Evolutionary conservation across 108 stramenopile species (phyloP), one percentile per base, ranked within the genome.

Genomic region (Cyclotella cryptica): DNA sequence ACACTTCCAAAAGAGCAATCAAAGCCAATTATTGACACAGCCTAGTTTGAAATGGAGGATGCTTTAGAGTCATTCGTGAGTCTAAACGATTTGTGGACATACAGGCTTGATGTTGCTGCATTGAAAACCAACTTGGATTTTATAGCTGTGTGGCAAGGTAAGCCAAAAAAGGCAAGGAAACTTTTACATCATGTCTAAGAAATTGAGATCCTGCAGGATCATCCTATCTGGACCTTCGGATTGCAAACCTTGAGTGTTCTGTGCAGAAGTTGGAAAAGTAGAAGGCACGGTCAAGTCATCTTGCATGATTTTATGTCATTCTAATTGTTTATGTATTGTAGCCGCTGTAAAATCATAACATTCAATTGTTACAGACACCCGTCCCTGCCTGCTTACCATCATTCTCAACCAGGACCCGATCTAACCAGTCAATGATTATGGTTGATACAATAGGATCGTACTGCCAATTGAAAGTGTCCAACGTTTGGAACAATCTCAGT

Each of bases 91-190:
- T 62, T 72, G 69, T 81, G 80, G 80, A 70, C 64, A 35, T 81
- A 81, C 65, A 74, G 80, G 19, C 35, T 71, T 10, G 80, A 81
- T 70, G 69, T 81, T 29, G 80, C 73, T 59, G 69, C 80, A 71
- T 54, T 81, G 46, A 81, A 74, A 66, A 75, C 73, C 7, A 81
- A 81, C 54, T 71, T 81, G 29, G 80, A 62, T 10, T 75, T 81
- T 39, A 63, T 81, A 66, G 80, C 80, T 15, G 63, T 81, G 17
- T 81, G 80, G 80, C 80, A 81, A 70, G 72, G 72, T 15, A 81
- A 81, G 51, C 80, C 80, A 0, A 81, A 81, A 61, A 81, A 81
- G 41, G 80, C 80, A 24, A 63, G 60, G 51, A 81, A 81, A 24
- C 54, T 74, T 14, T 51, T 81, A 41, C 69, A 63, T 40, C 80